A percentile compares a stretch with the other conserved stretches of the same genome.
Conservation (phyloP, 2,329 filamentous ascomycete species). For the Polytolypa hystricis region DNA sequence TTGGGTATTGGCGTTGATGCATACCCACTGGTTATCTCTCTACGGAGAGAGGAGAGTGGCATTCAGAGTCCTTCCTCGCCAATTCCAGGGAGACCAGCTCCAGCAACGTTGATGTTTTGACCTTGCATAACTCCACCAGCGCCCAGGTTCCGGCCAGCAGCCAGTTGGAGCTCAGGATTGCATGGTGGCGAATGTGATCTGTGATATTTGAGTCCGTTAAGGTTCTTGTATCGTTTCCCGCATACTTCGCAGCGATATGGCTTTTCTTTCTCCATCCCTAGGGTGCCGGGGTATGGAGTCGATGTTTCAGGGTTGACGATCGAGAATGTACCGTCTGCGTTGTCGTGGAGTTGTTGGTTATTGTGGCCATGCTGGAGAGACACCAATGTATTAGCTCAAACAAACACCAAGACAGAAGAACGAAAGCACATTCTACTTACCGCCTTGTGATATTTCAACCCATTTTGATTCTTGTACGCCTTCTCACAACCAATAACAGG, state of each 20-base stretch:
- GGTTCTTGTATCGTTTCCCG: constrained; percentile 97
- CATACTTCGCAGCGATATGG: constrained; percentile 95
- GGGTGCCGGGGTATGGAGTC: constrained; percentile 83
- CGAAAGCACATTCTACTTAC: constrained; percentile 32
- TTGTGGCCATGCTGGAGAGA: constrained; percentile 67
- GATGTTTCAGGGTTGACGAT: constrained; percentile 96
- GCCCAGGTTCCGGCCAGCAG: constrained; percentile 32
- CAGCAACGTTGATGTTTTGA: constrained; percentile 37
- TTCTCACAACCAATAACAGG: constrained; percentile 98
- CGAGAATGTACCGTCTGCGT: constrained; percentile 92
- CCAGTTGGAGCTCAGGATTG: constrained; percentile 65
- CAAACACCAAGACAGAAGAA: constrained; percentile 6
- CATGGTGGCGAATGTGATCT: constrained; percentile 79
- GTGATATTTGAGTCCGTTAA: constrained; percentile 95
- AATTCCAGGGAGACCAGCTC: constrained; percentile 37
- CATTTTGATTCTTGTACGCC: constrained; percentile 99
- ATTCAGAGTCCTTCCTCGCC: constrained; percentile 33
- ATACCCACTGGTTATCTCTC: not conserved
- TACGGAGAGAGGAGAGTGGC: no score
- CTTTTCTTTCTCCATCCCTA: constrained; percentile 99
- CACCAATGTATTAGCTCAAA: not conserved
- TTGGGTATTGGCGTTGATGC: not conserved
- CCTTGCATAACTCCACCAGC: constrained; percentile 36
- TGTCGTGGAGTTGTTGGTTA: constrained; percentile 92
- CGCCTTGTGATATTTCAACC: constrained; percentile 77